These are phyloP conservation scores for Exophiala calicioides DNA, from an alignment of 2,329 filamentous ascomycete genomes.

Conservation along the genomic window DNA sequence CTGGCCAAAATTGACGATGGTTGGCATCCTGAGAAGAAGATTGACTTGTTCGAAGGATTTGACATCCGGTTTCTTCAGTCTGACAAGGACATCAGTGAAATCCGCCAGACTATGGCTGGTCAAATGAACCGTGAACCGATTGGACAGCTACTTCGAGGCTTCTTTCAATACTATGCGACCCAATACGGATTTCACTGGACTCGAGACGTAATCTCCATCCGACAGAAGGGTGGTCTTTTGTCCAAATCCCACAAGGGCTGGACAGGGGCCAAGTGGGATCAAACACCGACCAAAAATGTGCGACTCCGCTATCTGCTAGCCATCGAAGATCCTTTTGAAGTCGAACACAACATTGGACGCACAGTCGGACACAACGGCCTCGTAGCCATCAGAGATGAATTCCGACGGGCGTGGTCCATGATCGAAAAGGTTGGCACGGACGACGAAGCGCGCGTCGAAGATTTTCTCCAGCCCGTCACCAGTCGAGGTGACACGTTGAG, in stretches of 20 bases:
- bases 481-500: constrained; percentile 29
- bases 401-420: constrained; percentile 75
- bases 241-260: constrained; percentile 79
- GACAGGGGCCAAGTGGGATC: constrained; percentile 68
- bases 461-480: constrained; percentile 32
- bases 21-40: constrained; percentile 46
- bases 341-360: constrained; percentile 82
- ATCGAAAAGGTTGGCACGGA: constrained; percentile 24
- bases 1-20: constrained; percentile 34
- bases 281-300: constrained; percentile 67
- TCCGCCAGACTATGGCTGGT: constrained; percentile 60
- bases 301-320: constrained; percentile 81
- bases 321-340: constrained; percentile 89
- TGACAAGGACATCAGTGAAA: constrained; percentile 65
- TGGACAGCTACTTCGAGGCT: constrained; percentile 73
- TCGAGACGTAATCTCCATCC: constrained; percentile 74
- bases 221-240: constrained; percentile 68
- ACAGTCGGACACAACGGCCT: constrained; percentile 84
- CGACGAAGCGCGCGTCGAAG: constrained; percentile 34
- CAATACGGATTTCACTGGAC: constrained; percentile 73
- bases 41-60: constrained; percentile 60
- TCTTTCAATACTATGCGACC: constrained; percentile 78
- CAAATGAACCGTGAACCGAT: constrained; percentile 66
- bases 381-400: constrained; percentile 79
- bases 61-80: constrained; percentile 78